A percentile compares a stretch with the other conserved stretches of the same genome.
Conservation (phyloP, 805 yeast species). For the Nakazawaea peltata region DNA sequence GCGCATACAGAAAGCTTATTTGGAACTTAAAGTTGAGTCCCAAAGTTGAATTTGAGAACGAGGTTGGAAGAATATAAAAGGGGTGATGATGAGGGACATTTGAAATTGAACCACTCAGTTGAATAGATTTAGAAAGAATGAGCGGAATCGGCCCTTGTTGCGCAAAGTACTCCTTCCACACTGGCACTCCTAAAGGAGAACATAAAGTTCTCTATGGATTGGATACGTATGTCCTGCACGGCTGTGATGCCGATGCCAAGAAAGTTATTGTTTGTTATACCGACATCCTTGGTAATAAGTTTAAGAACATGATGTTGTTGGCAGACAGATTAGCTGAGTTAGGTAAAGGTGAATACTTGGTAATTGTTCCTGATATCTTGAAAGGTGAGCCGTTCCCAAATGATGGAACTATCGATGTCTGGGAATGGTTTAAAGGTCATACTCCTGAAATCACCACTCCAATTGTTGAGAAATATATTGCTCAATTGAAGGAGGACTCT, state of each 20-base stretch:
- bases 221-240: conserved; percentile 35
- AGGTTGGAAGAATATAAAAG: no score
- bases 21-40: no score
- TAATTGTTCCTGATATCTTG: conserved; percentile 31
- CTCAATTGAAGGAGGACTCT: conserved; percentile 31
- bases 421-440: not conserved
- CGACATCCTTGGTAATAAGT: conserved; percentile 27
- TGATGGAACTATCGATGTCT: conserved; percentile 12
- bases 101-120: no score
- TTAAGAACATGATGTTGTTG: conserved; percentile 18
- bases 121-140: conserved; percentile 1
- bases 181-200: conserved; percentile 42
- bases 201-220: conserved; percentile 31
- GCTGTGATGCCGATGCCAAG: conserved; percentile 33
- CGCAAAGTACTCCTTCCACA: conserved; percentile 31
- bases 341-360: conserved; percentile 19
- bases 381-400: conserved; percentile 26
- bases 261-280: conserved; percentile 26
- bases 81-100: no score
- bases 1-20: no score
- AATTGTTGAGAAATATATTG: conserved; percentile 39
- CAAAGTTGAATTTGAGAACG: no score
- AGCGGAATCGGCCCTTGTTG: conserved; percentile 27
- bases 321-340: conserved; percentile 28
- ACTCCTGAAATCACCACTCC: conserved; percentile 34